Percentiles rank a stretch among this genome's conserved stretches.
Conservation (phyloP, 2,329 filamentous ascomycete species). For the Penicillium fuscoglaucum region DNA sequence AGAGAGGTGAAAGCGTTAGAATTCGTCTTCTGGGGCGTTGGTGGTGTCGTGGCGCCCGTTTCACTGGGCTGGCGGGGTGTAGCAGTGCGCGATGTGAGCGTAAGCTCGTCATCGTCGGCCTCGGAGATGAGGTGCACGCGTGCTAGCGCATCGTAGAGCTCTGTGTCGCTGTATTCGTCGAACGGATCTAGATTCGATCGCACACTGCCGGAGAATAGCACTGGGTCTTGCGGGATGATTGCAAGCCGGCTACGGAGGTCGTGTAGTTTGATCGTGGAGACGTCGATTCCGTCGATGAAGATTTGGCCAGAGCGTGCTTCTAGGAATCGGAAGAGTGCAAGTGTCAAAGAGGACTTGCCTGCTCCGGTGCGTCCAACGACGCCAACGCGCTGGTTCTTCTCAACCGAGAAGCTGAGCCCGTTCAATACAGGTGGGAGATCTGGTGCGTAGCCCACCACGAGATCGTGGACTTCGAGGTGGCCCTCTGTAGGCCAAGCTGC, state of each 20-base stretch:
- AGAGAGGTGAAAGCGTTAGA: slow-evolving; percentile 68
- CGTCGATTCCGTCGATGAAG: slow-evolving; percentile 42
- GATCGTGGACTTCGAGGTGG: slow-evolving; percentile 68
- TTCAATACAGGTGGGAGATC: slow-evolving; percentile 57
- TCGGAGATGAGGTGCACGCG: slow-evolving; percentile 62
- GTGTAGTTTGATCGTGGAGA: slow-evolving; percentile 50
- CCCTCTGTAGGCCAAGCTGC: slow-evolving; percentile 54
- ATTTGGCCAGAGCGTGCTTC: slow-evolving; percentile 30
- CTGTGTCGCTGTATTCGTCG: slow-evolving; percentile 65
- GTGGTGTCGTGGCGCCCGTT: slow-evolving; percentile 22
- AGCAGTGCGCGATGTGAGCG: slow-evolving; percentile 66
- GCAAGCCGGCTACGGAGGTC: slow-evolving; percentile 71
- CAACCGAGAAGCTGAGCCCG: slow-evolving; percentile 27
- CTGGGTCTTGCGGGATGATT: slow-evolving; percentile 81
- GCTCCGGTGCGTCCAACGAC: slow-evolving; percentile 38
- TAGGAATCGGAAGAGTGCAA: slow-evolving; percentile 35
- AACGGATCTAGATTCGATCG: slow-evolving; percentile 77
- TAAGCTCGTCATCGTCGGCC: slow-evolving; percentile 62
- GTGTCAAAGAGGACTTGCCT: slow-evolving; percentile 36
- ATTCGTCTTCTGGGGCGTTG: slow-evolving; percentile 49
- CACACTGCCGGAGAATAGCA: slow-evolving; percentile 77
- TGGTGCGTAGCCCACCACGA: slow-evolving; percentile 70
- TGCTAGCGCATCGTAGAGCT: slow-evolving; percentile 67
- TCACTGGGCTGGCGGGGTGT: slow-evolving; percentile 55
- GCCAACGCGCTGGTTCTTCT: slow-evolving; percentile 32